Conservation (phyloP, 1,139 yeast species). For the Kurtzmaniella quercitrusa region DNA sequence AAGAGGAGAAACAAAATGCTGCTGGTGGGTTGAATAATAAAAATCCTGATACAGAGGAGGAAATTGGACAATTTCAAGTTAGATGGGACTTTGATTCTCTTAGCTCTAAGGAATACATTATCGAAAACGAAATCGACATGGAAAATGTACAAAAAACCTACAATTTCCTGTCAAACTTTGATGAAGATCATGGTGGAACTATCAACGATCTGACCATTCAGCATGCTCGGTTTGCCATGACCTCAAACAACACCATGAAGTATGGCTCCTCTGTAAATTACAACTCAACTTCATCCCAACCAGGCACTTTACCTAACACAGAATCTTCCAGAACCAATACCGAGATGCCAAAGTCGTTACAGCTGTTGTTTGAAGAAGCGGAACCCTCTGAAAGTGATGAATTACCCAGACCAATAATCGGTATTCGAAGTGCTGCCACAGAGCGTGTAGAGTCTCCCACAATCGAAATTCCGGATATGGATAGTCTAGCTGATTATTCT, state of each 20-base stretch:
- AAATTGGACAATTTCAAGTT: conserved; percentile 50
- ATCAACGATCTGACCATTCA: conserved; percentile 23
- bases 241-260: conserved; percentile 6
- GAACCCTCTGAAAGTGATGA: conserved; percentile 11
- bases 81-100: conserved; percentile 87
- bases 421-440: conserved; percentile 7
- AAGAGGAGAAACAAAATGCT: conserved; percentile 18
- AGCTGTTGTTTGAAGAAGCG: conserved; percentile 60
- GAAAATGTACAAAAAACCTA: conserved; percentile 40
- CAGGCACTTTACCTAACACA: neutral
- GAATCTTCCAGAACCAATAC: conserved; percentile 11
- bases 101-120: conserved; percentile 65
- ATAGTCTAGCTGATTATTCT: conserved; percentile 24
- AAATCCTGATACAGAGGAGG: conserved; percentile 12
- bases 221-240: conserved; percentile 10
- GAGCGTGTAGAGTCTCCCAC: conserved; percentile 39
- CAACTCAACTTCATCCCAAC: neutral
- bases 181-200: conserved; percentile 25
- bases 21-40: neutral
- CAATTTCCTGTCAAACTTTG: conserved; percentile 12
- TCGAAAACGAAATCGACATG: conserved; percentile 58
- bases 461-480: conserved; percentile 46
- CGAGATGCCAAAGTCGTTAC: conserved; percentile 68
- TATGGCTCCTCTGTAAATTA: neutral
- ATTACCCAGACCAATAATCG: conserved; percentile 13